Evolutionary conservation across 768 basidiomycete species (phyloP), one percentile per base, ranked within the genome.

Genomic region (Mycena galopus): DNA sequence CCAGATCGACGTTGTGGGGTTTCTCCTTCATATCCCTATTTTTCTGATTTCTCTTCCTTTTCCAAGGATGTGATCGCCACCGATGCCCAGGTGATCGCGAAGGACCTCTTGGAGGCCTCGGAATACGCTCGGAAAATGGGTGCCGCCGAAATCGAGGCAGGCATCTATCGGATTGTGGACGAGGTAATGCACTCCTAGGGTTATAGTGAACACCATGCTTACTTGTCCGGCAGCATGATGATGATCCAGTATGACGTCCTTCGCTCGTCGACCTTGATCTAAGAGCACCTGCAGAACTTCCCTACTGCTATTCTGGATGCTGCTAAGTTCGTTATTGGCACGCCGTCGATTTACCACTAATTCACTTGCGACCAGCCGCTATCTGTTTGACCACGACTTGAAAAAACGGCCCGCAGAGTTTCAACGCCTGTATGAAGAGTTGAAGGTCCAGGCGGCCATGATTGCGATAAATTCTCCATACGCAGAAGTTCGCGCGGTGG

Each of bases 401-500:
- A 67, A 67, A 35, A 42, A 51, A 19, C 59, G 72, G 27, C 72
- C 78, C 14, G 74, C 60, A 12, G 59, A 75, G 17, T 74, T 75
- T 35, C 65, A 73, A 19, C 72, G 72, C 56, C 25, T 69, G 17
- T 77, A 75, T 58, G 72, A 77, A 21, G 77, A 78, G 57, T 30
- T 79, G 47, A 77, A 78, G 69, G 66, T 79, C 50, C 76, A 81
- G 67, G 78, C 78, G 16, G 80, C 78, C 3, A 58, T 81, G 61
- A 78, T 81, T 32, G 69, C 65, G 17, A 76, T 76, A 39, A 77
- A 92, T 75, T 90, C 89, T 7, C 88, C 89, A 11, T 90, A 91
- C 70, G 81, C 90, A 0, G 90, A 91, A 76, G 91, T 91, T n/a
- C 86, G 90, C 47, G 90, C 91, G 9, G 87, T 90, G 21, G 88